phyloP scores from a whole-genome alignment of 164 flowering plant species.

The Tinospora cordifolia region DNA sequence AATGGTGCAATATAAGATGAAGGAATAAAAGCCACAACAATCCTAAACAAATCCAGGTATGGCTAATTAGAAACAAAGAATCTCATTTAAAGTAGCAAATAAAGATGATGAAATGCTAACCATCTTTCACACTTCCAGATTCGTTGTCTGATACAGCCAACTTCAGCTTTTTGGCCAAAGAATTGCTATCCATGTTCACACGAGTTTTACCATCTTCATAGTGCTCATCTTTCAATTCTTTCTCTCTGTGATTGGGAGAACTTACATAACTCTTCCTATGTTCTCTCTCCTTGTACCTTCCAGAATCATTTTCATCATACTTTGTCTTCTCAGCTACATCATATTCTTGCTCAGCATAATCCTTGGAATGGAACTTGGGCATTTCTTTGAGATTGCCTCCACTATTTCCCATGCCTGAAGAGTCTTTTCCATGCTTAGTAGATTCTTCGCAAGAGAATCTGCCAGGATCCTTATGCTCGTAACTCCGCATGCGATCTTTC shows the following conservation, averaged over 20 bases:
- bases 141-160: slow-evolving; percentile 24
- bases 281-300: slow-evolving; percentile 23
- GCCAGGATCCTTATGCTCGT: slow-evolving; percentile 31
- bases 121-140: slow-evolving; percentile 25
- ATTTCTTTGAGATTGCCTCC: slow-evolving; percentile 30
- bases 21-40: no score
- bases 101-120: slow-evolving; percentile 14
- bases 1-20: slow-evolving; percentile 9
- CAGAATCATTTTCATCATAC: slow-evolving; percentile 27
- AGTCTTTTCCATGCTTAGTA: no score
- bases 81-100: no score
- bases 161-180: slow-evolving; percentile 44
- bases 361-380: slow-evolving; percentile 27
- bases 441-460: no score
- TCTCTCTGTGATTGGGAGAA: background rate
- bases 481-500: slow-evolving; percentile 33
- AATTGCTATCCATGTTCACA: slow-evolving; percentile 27
- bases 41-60: no score
- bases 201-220: slow-evolving; percentile 23
- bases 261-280: no score
- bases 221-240: slow-evolving; percentile 8
- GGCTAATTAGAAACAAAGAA: no score
- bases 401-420: slow-evolving; percentile 25
- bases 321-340: slow-evolving; percentile 32
- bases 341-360: slow-evolving; percentile 28